Evolutionary conservation across 2,329 filamentous ascomycete genomes (phyloP).

Genomic region (Penicillium freii): DNA sequence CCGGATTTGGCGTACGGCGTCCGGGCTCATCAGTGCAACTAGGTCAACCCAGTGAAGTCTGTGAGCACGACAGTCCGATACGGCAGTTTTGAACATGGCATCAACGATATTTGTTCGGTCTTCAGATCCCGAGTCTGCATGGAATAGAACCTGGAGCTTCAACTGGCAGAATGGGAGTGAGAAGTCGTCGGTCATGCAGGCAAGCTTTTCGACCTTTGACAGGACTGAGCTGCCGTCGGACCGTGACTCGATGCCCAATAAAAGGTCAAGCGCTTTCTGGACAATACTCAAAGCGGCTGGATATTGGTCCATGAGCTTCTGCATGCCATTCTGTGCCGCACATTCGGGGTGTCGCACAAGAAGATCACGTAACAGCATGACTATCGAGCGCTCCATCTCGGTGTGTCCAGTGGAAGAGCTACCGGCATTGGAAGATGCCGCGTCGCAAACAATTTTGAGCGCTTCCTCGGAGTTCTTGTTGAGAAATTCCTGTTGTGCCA

Average conservation of each 20-base stretch:
- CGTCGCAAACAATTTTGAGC: constrained; percentile 36
- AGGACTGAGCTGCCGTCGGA: constrained; percentile 22
- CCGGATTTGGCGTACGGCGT: constrained; percentile 41
- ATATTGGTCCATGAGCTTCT: constrained; percentile 30
- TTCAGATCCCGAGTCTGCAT: constrained; percentile 28
- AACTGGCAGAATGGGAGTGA: constrained; percentile 45
- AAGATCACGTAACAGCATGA: constrained; percentile 33
- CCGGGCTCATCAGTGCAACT: constrained; percentile 38
- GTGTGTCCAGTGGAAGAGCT: constrained; percentile 5
- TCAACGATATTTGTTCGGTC: constrained; percentile 37
- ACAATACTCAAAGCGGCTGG: constrained; percentile 28
- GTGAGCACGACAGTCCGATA: constrained; percentile 35
- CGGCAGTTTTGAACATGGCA: constrained; percentile 41
- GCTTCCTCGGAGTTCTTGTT: constrained; percentile 34
- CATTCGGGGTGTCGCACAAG: constrained; percentile 35
- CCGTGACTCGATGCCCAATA: constrained; percentile 31
- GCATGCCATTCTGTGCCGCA: constrained; percentile 29
- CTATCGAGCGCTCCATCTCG: constrained; percentile 26
- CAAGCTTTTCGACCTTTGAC: constrained; percentile 35
- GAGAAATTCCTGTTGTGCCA: constrained; percentile 42
- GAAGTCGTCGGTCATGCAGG: constrained; percentile 41
- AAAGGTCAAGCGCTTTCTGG: constrained; percentile 33
- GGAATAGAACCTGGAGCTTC: constrained; percentile 43
- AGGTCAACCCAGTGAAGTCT: constrained; percentile 42
- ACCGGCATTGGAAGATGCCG: constrained; percentile 21